phyloP scores from a whole-genome alignment of 768 basidiomycete species.

The Leccinum olivaceopallidum region DNA sequence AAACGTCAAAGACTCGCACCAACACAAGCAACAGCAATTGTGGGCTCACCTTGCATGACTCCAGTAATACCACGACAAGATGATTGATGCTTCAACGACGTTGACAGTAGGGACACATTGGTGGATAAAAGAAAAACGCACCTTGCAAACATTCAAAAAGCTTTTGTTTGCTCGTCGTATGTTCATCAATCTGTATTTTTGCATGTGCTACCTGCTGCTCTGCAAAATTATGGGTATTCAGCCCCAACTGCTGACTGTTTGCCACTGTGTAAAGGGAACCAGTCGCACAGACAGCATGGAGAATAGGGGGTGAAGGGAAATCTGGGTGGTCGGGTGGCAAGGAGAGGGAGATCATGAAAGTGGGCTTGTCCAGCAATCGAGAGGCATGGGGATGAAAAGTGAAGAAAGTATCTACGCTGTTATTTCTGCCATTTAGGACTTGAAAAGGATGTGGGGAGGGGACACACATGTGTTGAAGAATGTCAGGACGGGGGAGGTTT shows the following conservation, averaged over 20 bases:
- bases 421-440: not conserved
- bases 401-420: conserved; percentile 79
- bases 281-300: conserved; percentile 87
- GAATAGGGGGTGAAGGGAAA: conserved; percentile 68
- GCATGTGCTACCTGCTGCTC: conserved; percentile 63
- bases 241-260: conserved; percentile 22
- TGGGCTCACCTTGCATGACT: conserved; percentile 62
- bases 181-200: conserved; percentile 47
- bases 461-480: conserved; percentile 68
- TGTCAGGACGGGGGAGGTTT: conserved; percentile 58
- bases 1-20: not conserved
- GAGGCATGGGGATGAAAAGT: conserved; percentile 71
- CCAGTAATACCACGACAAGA: conserved; percentile 75
- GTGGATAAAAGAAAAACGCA: conserved; percentile 23
- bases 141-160: conserved; percentile 66
- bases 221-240: conserved; percentile 45
- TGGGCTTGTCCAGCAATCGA: conserved; percentile 65
- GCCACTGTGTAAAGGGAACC: conserved; percentile 76
- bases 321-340: conserved; percentile 68
- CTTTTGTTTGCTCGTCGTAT: conserved; percentile 51
- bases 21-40: not conserved
- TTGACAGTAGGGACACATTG: not conserved
- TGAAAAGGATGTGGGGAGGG: not conserved
- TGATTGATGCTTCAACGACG: conserved; percentile 48
- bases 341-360: conserved; percentile 63